Conservation (phyloP, 1,284 basidiomycete genomes). For the Fistulina hepatica region DNA sequence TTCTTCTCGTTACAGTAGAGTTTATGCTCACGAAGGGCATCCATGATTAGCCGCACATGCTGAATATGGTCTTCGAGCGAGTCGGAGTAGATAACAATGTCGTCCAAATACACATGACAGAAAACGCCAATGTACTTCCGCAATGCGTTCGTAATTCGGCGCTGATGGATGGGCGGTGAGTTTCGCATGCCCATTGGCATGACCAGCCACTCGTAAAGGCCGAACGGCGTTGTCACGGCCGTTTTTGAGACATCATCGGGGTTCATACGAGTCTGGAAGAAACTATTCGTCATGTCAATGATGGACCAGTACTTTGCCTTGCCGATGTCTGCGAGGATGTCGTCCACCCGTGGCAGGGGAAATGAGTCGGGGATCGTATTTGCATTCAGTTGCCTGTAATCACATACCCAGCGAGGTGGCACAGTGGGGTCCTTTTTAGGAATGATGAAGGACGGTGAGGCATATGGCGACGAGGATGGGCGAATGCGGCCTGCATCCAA, state of each 20-base stretch:
- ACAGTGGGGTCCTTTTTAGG: conserved; percentile 27
- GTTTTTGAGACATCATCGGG: conserved; percentile 27
- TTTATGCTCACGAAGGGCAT: conserved; percentile 13
- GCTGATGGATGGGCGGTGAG: conserved; percentile 28
- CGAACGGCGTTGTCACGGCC: conserved; percentile 28
- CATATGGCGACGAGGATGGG: conserved; percentile 19
- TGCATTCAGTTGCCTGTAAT: conserved; percentile 27
- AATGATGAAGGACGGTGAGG: conserved; percentile 28
- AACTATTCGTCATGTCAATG: conserved; percentile 32
- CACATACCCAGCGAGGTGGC: conserved; percentile 29
- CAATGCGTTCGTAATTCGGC: conserved; percentile 23
- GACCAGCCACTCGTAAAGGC: conserved; percentile 31
- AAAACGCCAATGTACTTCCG: conserved; percentile 24
- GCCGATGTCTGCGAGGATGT: conserved; percentile 24
- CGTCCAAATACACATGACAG: conserved; percentile 33
- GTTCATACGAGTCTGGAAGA: conserved; percentile 30
- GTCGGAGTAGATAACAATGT: conserved; percentile 34
- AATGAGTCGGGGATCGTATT: conserved; percentile 26
- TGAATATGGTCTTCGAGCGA: conserved; percentile 24
- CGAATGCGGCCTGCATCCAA: conserved; percentile 23
- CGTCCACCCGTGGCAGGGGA: conserved; percentile 27
- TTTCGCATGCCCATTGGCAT: conserved; percentile 33
- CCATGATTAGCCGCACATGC: conserved; percentile 20
- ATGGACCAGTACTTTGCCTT: conserved; percentile 25
- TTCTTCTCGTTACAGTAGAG: conserved; percentile 24